These are phyloP conservation scores for Theobroma cacao DNA, from an alignment of 345 rosid species.

Conservation along the genomic window DNA sequence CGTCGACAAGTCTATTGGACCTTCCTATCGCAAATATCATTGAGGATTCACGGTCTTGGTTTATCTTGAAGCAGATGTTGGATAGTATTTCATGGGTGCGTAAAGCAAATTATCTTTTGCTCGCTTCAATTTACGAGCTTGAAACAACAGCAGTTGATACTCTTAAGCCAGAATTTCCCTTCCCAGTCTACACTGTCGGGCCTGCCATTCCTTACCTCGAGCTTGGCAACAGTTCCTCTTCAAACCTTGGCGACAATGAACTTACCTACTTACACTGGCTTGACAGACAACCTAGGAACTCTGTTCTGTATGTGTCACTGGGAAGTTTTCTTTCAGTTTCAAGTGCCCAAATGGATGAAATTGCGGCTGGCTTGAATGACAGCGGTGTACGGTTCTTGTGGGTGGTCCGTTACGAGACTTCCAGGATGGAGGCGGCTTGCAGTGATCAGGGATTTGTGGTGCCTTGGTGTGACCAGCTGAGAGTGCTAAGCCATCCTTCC, in stretches of 20 bases:
- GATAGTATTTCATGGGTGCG: conserved; percentile 27
- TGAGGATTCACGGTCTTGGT: not conserved
- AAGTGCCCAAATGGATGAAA: conserved; percentile 35
- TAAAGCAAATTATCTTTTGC: conserved; percentile 28
- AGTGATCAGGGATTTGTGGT: conserved; percentile 30
- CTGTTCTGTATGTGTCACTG: conserved; percentile 35
- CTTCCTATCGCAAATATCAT: conserved; percentile 11
- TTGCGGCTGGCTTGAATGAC: conserved; percentile 23
- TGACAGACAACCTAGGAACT: conserved; percentile 2
- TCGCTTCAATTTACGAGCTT: conserved; percentile 25
- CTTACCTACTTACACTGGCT: conserved; percentile 11
- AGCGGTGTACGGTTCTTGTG: conserved; percentile 38
- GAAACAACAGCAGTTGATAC: conserved; percentile 25
- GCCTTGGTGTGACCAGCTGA: conserved; percentile 61
- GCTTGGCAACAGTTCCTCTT: not conserved
- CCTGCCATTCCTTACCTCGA: conserved; percentile 39
- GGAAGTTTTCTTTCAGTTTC: conserved; percentile 45
- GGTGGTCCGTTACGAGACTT: conserved; percentile 28
- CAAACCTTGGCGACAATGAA: not conserved
- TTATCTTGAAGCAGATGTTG: conserved; percentile 12
- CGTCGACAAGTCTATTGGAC: conserved; percentile 29
- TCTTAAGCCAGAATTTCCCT: conserved; percentile 8
- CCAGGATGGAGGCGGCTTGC: not conserved
- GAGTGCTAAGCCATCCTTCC: conserved; percentile 46
- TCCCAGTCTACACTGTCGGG: conserved; percentile 32